These are phyloP conservation scores for Acanthamoeba royreba DNA, from an alignment of 208 protist genomes.

Conservation along the genomic window DNA sequence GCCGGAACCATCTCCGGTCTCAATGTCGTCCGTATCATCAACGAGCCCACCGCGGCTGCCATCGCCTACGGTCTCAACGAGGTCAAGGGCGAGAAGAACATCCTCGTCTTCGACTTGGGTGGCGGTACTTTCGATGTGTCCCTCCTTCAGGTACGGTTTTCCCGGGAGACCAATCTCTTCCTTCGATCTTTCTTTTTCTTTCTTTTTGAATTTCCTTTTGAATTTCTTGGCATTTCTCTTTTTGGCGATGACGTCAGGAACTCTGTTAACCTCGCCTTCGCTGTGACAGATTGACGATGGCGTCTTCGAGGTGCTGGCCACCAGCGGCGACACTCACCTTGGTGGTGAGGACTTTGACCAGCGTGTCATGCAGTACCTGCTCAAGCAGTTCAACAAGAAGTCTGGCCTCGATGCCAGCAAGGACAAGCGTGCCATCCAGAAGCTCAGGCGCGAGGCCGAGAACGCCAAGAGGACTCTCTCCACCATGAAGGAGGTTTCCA, in stretches of 20 bases:
- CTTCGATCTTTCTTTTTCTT: too few species aligned
- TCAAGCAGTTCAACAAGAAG: conserved; percentile 92
- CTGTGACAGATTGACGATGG: conserved; percentile 87
- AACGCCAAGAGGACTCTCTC: conserved; percentile 92
- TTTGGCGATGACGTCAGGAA: too few species aligned
- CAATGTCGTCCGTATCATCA: conserved; percentile 97
- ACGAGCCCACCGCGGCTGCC: conserved; percentile 97
- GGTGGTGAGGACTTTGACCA: too few species aligned
- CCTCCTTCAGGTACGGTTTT: conserved; percentile 77
- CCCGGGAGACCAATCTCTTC: neutral
- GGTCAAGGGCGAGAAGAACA: conserved; percentile 71
- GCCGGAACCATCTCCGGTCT: conserved; percentile 93
- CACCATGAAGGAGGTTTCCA: conserved; percentile 62
- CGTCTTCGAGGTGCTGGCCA: conserved; percentile 94
- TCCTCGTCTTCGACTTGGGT: conserved; percentile 90
- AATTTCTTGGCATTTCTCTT: neutral
- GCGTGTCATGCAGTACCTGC: conserved; percentile 89
- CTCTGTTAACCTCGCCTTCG: too few species aligned
- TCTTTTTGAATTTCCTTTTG: conserved; percentile 74
- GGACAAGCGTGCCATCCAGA: conserved; percentile 76
- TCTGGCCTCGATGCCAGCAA: conserved; percentile 74
- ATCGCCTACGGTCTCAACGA: conserved; percentile 93
- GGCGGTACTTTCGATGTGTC: conserved; percentile 98
- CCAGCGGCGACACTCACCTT: conserved; percentile 94
- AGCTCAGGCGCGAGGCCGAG: conserved; percentile 88